These are phyloP conservation scores for Ustilago nuda DNA, from an alignment of 1,284 basidiomycete genomes.

Conservation along the genomic window DNA sequence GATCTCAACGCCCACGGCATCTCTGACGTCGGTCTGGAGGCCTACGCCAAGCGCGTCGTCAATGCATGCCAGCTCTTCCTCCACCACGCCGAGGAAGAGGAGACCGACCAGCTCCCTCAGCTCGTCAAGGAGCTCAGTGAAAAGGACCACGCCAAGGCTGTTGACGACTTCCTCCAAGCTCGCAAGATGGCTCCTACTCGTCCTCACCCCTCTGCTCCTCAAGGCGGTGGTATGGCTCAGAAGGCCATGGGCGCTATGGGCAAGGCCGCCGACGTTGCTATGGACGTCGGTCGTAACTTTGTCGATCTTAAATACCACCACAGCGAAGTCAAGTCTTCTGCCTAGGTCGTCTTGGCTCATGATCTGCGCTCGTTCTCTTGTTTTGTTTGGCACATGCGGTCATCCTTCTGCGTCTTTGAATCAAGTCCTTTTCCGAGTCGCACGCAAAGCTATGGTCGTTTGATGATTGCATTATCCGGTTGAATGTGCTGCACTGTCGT, in stretches of 20 bases:
- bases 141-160: conserved; percentile 48
- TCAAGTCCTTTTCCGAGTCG: background rate
- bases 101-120: conserved; percentile 30
- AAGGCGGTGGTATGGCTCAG: conserved; percentile 56
- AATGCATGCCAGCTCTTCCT: conserved; percentile 53
- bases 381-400: background rate
- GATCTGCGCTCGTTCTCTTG: background rate
- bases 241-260: conserved; percentile 42
- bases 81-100: conserved; percentile 55
- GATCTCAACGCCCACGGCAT: conserved; percentile 41
- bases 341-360: background rate
- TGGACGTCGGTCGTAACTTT: conserved; percentile 26
- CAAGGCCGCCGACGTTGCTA: conserved; percentile 24
- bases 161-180: conserved; percentile 51
- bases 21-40: conserved; percentile 23
- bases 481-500: background rate
- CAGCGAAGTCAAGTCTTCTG: conserved; percentile 16
- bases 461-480: background rate
- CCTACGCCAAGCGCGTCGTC: conserved; percentile 39
- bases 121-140: conserved; percentile 36
- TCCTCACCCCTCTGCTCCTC: conserved; percentile 60
- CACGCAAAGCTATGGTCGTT: background rate
- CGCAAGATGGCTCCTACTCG: conserved; percentile 54
- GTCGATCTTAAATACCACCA: conserved; percentile 43
- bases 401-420: background rate